phyloP scores from a whole-genome alignment of 1,284 basidiomycete genomes.

The Gomphus bonarii region DNA sequence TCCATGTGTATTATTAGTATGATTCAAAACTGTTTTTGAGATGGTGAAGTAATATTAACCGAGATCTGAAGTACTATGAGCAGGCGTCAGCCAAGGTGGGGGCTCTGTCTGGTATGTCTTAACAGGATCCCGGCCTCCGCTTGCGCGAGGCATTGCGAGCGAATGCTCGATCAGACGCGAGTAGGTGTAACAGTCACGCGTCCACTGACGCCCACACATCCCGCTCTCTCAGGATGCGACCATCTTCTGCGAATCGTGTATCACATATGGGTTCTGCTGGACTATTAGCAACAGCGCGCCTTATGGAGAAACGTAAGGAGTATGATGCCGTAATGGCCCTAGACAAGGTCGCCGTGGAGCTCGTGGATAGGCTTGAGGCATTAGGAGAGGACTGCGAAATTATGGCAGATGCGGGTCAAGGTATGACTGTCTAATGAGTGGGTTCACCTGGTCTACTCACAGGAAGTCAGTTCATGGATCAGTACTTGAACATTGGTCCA shows the following conservation, averaged over 20 bases:
- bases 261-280: slow-evolving; percentile 26
- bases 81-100: slow-evolving; percentile 58
- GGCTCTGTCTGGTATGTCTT: slow-evolving; percentile 58
- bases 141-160: slow-evolving; percentile 9
- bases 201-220: neutral
- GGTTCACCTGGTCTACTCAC: neutral
- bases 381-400: slow-evolving; percentile 61
- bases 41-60: slow-evolving; percentile 30
- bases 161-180: neutral
- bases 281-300: slow-evolving; percentile 35
- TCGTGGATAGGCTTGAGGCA: slow-evolving; percentile 55
- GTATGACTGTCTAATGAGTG: slow-evolving; percentile 25
- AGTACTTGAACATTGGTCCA: slow-evolving; percentile 70
- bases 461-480: slow-evolving; percentile 51
- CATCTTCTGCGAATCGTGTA: slow-evolving; percentile 23
- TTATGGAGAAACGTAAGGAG: slow-evolving; percentile 71
- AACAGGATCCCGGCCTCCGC: slow-evolving; percentile 22
- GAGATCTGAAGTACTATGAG: slow-evolving; percentile 55
- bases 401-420: slow-evolving; percentile 65
- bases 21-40: neutral
- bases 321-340: slow-evolving; percentile 64
- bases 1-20: slow-evolving; percentile 6
- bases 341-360: slow-evolving; percentile 49
- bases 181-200: neutral
- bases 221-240: slow-evolving; percentile 5